Evolutionary conservation across 108 stramenopile genomes (phyloP), one percentile per base, ranked within the genome.

Genomic region (Pelagomonas calceolata): DNA sequence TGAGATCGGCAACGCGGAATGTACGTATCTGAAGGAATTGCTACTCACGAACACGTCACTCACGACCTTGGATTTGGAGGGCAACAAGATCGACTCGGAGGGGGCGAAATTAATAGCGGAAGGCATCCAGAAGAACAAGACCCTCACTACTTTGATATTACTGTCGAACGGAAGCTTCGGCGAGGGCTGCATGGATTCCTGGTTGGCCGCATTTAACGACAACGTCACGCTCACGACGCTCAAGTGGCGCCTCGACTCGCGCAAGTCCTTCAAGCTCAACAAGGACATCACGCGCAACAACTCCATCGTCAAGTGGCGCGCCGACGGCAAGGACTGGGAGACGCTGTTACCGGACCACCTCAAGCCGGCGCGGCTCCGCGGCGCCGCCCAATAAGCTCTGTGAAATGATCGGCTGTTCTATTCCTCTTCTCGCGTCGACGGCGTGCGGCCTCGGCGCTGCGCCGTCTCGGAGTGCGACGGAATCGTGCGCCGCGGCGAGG

Each of bases 1-100:
- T 29, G 64, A 72, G 4, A 72, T 72, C 65, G 34, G 33, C 15
- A 64, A 72, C 36, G 65, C 34, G 30, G 71, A 60, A 17, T 60
- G 51, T 26, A 26, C 18, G 21, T 12, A 26, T 3, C 18, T 60
- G 21, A 16, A 26, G 21, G 10, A 4, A 3, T 26, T 60, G 7
- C 51, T 60, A 26, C 51, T 26, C 21, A 60, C 3, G 21, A 60
- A 60, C 51, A 60, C 3, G 21, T 10, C 39, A 12, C 51, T 60
- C 7, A 60, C 14, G 51, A 9, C 51, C 21, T 26, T 60, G 21
- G 29, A 60, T 26, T 26, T 60, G 21, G 51, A 60, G 21, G 51
- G 21, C 7, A 60, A 60, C 51, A 60, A 60, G 51, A 60, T 60
- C 26, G 51, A 60, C 51, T 9, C 7, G 7, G 51, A 60, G 51